Evolutionary conservation across 148 eudicot genomes (phyloP).

Genomic region (Dianthus caryophyllus): DNA sequence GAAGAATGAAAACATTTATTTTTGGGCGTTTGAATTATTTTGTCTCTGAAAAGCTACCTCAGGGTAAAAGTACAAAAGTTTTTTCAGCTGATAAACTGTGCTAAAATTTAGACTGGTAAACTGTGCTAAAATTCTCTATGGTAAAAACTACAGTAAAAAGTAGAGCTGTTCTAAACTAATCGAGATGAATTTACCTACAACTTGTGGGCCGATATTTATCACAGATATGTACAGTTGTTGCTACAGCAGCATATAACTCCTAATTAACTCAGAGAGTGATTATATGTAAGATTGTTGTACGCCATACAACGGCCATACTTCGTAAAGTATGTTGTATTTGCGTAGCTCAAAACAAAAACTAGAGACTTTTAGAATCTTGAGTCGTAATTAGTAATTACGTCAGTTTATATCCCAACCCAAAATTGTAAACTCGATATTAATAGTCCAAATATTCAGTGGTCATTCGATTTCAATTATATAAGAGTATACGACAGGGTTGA

Average conservation of each 20-base stretch:
- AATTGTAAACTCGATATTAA: not conserved
- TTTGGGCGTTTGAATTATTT: slow-evolving; percentile 1
- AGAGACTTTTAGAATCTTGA: not conserved
- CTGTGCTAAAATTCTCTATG: slow-evolving; percentile 3
- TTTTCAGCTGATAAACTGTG: not conserved
- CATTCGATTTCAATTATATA: not conserved
- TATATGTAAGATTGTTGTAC: not conserved
- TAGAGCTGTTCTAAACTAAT: not conserved
- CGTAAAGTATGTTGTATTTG: too few species aligned
- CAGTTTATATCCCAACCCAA: not conserved
- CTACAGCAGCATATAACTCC: not conserved
- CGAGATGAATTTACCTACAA: not conserved
- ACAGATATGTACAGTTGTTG: not conserved
- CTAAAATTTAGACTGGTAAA: slow-evolving; percentile 2
- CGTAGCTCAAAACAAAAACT: not conserved
- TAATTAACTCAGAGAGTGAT: slow-evolving; percentile 1
- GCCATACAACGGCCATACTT: too few species aligned
- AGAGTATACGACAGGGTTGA: not conserved
- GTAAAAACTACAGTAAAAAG: too few species aligned
- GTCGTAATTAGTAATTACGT: not conserved
- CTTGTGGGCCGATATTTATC: not conserved
- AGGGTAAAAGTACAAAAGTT: not conserved
- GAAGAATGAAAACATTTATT: slow-evolving; percentile 2
- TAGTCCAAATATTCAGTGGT: not conserved
- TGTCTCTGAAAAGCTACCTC: slow-evolving; percentile 1